Conservation (phyloP, 495 filamentous ascomycete genomes). For the Penicillium dipodomyicola region DNA sequence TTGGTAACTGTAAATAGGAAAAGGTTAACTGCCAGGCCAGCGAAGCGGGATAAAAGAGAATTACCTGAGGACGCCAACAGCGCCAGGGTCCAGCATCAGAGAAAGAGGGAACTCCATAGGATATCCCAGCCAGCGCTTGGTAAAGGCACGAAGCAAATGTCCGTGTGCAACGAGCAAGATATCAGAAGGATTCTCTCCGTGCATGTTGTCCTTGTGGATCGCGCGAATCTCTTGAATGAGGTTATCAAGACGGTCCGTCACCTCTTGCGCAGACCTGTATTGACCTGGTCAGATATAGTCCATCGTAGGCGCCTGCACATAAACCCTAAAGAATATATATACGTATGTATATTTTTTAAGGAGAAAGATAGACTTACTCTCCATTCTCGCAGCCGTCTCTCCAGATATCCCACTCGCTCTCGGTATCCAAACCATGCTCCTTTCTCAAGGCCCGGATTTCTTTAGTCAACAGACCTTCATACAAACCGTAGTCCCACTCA, state of each 20-base stretch:
- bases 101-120: slow-evolving; percentile 60
- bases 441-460: slow-evolving; percentile 62
- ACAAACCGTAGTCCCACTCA: slow-evolving; percentile 88
- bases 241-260: slow-evolving; percentile 62
- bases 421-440: slow-evolving; percentile 55
- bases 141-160: slow-evolving; percentile 74
- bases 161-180: slow-evolving; percentile 70
- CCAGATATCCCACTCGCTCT: slow-evolving; percentile 75
- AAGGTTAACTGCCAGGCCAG: slow-evolving; percentile 1
- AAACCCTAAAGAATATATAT: background rate
- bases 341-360: no score
- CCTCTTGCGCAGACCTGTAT: slow-evolving; percentile 50
- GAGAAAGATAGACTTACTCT: slow-evolving; percentile 42
- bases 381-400: slow-evolving; percentile 69
- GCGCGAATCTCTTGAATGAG: slow-evolving; percentile 64
- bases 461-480: slow-evolving; percentile 71
- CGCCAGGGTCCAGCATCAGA: slow-evolving; percentile 73
- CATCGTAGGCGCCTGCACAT: background rate
- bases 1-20: slow-evolving; percentile 22
- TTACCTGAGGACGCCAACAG: slow-evolving; percentile 67
- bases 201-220: slow-evolving; percentile 46
- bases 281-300: background rate
- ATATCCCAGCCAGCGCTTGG: slow-evolving; percentile 72
- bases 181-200: slow-evolving; percentile 51
- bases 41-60: background rate